Base-by-base conservation (phyloP, 2,329 filamentous ascomycete species). In the Sporothrix humicola region DNA sequence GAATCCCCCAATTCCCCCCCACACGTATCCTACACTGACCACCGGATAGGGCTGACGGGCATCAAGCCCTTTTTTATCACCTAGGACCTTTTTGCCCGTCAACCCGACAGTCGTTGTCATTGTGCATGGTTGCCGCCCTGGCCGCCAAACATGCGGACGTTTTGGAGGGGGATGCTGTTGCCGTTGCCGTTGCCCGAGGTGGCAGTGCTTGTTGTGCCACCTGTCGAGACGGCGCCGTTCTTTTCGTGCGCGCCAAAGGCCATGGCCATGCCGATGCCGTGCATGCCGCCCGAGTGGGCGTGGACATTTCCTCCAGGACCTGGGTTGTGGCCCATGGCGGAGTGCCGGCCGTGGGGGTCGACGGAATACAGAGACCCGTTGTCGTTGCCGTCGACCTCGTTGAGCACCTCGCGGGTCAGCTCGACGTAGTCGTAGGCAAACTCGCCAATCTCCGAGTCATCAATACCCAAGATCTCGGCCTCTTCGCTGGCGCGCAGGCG, bases 371-470 rank as follows among this genome's bases (percentile, higher is more conserved):
- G 26, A 20, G 72, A 75, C 13, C 69, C 76, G 75, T 74, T 77
- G 37, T 76, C 75, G n/a, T 44, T 23, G 69, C 66, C 66, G 73
- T 75, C 76, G 48, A 48, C 73, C 68, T 77, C 76, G 74, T 76
- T 76, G 75, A 76, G 75, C 5, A 76, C 74, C 73, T 75, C 92
- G 66, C 72, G 72, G 3, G 72, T 73, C 66, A 89, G 80, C 87
- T 94, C 92, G 78, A 94, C 92, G 81, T 94, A 94, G 81, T 94
- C 92, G 84, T 94, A 94, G 42, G 92, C 92, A 79, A 94, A 94
- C 83, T 95, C 92, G 82, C 92, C 92, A 70, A 94, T 90, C 84
- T 94, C 90, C 80, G 89, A 88, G 78, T 94, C 92, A 79, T 94
- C 92, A 44, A 90, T 83, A 69, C 91, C 91, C 31, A 91, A 84